Evolutionary conservation across 306 rosid species (phyloP).

Genomic region (Carpinus fangiana): DNA sequence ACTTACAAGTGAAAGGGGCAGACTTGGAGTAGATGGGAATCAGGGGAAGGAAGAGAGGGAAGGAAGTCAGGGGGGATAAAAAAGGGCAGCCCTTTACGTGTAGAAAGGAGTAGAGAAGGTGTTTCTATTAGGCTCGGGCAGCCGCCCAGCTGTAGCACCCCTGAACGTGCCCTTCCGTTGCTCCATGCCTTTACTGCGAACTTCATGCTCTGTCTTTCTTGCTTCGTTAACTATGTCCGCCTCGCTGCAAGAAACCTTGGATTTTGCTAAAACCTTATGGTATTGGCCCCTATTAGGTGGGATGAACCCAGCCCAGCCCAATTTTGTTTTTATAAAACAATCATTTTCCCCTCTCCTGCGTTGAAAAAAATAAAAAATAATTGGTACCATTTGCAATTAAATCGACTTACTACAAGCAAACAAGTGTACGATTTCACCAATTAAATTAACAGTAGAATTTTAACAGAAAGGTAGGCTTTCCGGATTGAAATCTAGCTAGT

Average conservation of each 20-base stretch:
- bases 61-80: constrained; percentile 83
- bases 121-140: constrained; percentile 58
- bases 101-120: constrained; percentile 77
- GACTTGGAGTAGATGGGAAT: constrained; percentile 77
- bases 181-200: constrained; percentile 65
- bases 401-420: too few relatives aligned
- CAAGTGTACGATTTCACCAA: too few relatives aligned
- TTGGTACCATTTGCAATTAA: too few relatives aligned
- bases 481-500: too few relatives aligned
- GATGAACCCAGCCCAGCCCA: background rate
- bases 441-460: too few relatives aligned
- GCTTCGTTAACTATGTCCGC: background rate
- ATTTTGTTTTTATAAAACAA: background rate
- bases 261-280: background rate
- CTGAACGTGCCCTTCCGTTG: constrained; percentile 65
- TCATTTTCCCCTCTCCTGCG: too few relatives aligned
- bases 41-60: constrained; percentile 86
- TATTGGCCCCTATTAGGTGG: background rate
- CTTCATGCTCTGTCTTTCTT: constrained; percentile 44
- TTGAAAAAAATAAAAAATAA: too few relatives aligned
- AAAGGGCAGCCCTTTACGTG: constrained; percentile 82
- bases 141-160: constrained; percentile 56
- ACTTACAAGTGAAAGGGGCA: constrained; percentile 86
- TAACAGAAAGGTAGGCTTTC: too few relatives aligned
- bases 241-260: background rate